Evolutionary conservation across 2,329 filamentous ascomycete genomes (phyloP), one percentile per base, ranked within the genome.

Genomic region (Verticillium klebahnii): DNA sequence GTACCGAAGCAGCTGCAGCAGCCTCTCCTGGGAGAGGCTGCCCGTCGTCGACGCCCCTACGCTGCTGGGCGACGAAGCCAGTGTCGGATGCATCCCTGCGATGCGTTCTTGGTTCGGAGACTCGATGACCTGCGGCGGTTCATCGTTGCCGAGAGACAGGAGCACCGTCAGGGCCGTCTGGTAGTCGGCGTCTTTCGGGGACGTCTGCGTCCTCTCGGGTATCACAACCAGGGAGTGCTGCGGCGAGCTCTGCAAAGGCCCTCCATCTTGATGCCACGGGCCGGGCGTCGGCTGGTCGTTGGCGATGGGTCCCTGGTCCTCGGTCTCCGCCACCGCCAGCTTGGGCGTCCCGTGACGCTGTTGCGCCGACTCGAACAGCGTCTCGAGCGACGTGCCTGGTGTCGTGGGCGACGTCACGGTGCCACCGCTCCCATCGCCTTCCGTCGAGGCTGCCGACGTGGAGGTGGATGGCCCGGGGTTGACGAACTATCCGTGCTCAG

Each of bases 1-100:
- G 60, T 79, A 72, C n/a, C 77, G 73, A 14, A 80, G 60, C 1
- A 80, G 65, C 32, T 70, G 68, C 32, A 75, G 66, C 12, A 66
- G 52, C 5, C 63, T 56, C 5, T 66, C 65, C 23, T 64, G 62
- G 0, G 64, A 61, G 1, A 66, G 29, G 31, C 2, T 55, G 2
- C 17, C 31, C 1, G 55, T 5, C 5, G 37, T 29, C 32, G 57
- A 7, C 17, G 15, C 36, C 17, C 31, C 55, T 32, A 14, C 55
- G 39, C 37, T 58, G 57, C 57, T 58, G 23, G 57, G 29, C 1
- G 57, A 40, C 19, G 57, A 58, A 4, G 23, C 19, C n/a, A 52
- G n/a, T 1, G 45, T n/a, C 19, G 25, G 25, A 1, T 57, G 57
- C 3, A 58, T n/a, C 5, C n/a, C 54, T 31, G 45, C 32, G 8